These are phyloP conservation scores for Rhynchosporium agropyri DNA, from an alignment of 2,329 filamentous ascomycete species.

Conservation along the genomic window DNA sequence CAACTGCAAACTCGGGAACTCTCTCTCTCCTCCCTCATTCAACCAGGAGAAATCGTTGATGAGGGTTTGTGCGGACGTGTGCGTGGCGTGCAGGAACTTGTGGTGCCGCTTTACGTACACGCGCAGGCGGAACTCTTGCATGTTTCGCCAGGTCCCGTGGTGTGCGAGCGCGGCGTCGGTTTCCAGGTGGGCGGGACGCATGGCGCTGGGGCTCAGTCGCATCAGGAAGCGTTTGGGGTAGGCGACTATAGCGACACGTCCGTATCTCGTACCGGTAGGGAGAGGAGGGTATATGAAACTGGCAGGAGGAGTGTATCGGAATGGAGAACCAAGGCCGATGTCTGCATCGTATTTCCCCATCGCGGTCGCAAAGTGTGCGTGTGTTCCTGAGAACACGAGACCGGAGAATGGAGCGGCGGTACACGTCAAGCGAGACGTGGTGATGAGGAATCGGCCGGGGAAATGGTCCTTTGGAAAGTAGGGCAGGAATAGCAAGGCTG, in stretches of 20 bases:
- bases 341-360: conserved; percentile 9
- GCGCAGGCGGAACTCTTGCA: conserved; percentile 10
- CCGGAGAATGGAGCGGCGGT: conserved; percentile 11
- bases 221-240: conserved; percentile 13
- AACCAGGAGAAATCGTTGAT: conserved; percentile 5
- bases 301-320: neutral
- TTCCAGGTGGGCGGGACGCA: neutral
- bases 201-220: conserved; percentile 3
- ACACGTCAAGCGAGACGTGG: conserved; percentile 11
- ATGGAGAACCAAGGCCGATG: neutral
- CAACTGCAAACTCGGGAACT: neutral
- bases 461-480: conserved; percentile 14
- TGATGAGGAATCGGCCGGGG: conserved; percentile 17
- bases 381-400: conserved; percentile 15
- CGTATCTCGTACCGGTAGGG: conserved; percentile 1
- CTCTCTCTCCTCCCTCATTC: neutral
- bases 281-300: conserved; percentile 3
- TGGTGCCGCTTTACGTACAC: neutral
- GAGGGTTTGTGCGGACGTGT: neutral
- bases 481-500: conserved; percentile 15
- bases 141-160: neutral
- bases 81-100: neutral
- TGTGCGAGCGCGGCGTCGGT: neutral
- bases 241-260: conserved; percentile 8
- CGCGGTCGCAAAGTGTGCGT: conserved; percentile 13